Evolutionary conservation across 371 early-diverging fungal species (phyloP), one percentile per base, ranked within the genome.

Genomic region (Furculomyces boomerangus): DNA sequence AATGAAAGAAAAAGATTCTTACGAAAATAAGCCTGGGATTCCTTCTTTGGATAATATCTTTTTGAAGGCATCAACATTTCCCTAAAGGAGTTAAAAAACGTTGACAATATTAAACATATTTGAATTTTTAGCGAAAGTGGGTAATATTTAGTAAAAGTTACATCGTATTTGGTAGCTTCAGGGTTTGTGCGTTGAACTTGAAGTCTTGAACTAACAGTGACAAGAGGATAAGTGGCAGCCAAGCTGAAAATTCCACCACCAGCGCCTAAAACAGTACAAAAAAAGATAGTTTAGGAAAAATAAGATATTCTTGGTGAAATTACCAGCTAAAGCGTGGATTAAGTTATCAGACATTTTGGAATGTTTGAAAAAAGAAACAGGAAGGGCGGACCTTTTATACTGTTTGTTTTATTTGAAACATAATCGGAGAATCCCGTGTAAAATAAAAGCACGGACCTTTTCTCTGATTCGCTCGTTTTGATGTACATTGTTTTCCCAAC

Each of bases 231-330:
- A 48, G 97, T 94, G 62, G 90, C 71, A 14, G 79, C 79, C 92
- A 93, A 91, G 56, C 87, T 79, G 71, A 88, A 78, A 67, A 91
- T 87, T 59, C 94, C 94, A 57, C 94, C 94, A 64, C 90, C 92
- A 63, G 93, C 92, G 67, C 92, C 93, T 86, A 62, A 25, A 35
- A 45, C 14, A 24, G n/a, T 28, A n/a, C n/a, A 16, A 39, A 14
- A 22, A 22, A 47, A 35, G 10, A 30, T 22, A 46, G 46, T 27
- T 46, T 5, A 10, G n/a, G 27, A 8, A 8, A 27, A 27, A 24
- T 5, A 20, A 46, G 7, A 7, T 13, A 10, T 8, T 22, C 8
- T 24, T 8, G 43, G 16, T 13, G 10, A 7, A 59, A 65, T 47
- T 74, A 81, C 84, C 85, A 57, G 87, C 79, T 37, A 91, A 74